These are phyloP conservation scores for Chenopodium album DNA, from an alignment of 148 eudicot genomes.

Conservation along the genomic window DNA sequence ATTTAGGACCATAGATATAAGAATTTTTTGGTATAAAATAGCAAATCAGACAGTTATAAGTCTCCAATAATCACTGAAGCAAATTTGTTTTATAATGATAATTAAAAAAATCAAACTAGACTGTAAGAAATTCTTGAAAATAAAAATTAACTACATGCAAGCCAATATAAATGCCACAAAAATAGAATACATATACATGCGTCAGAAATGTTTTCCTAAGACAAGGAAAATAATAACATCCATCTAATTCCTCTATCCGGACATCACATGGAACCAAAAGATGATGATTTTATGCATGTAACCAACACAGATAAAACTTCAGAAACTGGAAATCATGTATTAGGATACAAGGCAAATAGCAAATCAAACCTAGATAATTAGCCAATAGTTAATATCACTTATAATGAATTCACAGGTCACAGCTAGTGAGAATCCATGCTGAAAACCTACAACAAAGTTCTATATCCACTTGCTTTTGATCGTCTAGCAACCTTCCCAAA, in stretches of 20 bases:
- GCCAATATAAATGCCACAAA: neutral
- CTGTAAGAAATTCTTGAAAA: neutral
- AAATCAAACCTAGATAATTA: too few species aligned
- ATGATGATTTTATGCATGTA: neutral
- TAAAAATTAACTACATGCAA: neutral
- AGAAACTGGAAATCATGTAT: too few species aligned
- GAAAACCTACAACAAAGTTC: neutral
- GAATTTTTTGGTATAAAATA: too few species aligned
- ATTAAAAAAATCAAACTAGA: neutral
- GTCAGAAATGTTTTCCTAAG: too few species aligned
- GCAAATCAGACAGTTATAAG: neutral
- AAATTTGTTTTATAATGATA: neutral
- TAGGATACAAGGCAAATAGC: too few species aligned
- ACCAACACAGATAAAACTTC: neutral
- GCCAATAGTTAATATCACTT: too few species aligned
- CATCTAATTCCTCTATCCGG: neutral
- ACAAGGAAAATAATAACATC: neutral
- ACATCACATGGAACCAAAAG: constrained; percentile 1
- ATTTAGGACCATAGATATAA: neutral
- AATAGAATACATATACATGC: neutral
- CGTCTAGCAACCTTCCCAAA: too few species aligned
- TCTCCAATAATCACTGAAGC: too few species aligned
- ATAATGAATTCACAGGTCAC: too few species aligned
- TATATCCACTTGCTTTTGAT: neutral
- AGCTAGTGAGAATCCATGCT: neutral